Conservation (phyloP, 2,329 filamentous ascomycete genomes). For the Onygenales sp. region DNA sequence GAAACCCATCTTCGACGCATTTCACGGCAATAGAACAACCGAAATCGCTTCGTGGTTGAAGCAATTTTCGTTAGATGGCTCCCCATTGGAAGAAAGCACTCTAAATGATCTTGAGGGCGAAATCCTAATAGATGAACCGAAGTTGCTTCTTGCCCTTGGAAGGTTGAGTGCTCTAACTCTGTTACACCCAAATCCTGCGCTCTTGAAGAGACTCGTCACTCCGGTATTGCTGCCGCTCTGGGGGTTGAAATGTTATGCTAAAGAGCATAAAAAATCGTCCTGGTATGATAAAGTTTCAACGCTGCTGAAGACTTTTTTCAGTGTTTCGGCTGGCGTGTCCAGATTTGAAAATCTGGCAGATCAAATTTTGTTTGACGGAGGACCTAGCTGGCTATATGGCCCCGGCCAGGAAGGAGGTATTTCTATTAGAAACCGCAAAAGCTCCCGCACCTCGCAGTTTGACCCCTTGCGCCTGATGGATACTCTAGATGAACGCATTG, state of each 20-base stretch:
- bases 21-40: constrained; percentile 24
- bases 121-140: constrained; percentile 18
- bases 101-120: constrained; percentile 2
- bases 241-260: constrained; percentile 30
- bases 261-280: constrained; percentile 17
- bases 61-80: constrained; percentile 13
- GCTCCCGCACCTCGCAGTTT: constrained; percentile 8
- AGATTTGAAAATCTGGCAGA: constrained; percentile 31
- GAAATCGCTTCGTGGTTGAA: constrained; percentile 20
- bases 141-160: constrained; percentile 23
- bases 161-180: constrained; percentile 27
- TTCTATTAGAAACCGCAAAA: constrained; percentile 18
- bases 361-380: constrained; percentile 32
- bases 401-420: constrained; percentile 16
- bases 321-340: constrained; percentile 26
- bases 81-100: neutral
- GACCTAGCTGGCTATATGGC: constrained; percentile 27
- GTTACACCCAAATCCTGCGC: constrained; percentile 34
- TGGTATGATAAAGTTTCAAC: constrained; percentile 22
- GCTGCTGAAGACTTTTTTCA: constrained; percentile 31
- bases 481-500: constrained; percentile 25
- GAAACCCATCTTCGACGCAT: constrained; percentile 28
- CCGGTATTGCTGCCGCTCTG: constrained; percentile 33
- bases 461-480: constrained; percentile 26
- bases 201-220: constrained; percentile 32